Evolutionary conservation across 306 rosid genomes (phyloP).

Genomic region (Begonia fuchsioides): DNA sequence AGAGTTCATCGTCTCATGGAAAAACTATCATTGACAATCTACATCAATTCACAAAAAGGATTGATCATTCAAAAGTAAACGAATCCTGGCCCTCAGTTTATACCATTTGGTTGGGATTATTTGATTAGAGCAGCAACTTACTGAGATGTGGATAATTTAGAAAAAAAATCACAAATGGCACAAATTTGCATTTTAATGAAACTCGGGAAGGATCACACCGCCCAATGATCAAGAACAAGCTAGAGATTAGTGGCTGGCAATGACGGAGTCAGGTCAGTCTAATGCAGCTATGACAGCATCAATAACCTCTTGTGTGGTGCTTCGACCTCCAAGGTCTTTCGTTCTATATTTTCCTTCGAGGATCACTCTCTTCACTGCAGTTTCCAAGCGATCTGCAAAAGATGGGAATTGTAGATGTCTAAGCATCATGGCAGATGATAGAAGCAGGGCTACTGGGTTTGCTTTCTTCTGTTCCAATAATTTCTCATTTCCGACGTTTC

Average conservation of each 20-base stretch:
- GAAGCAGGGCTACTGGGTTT: conserved; percentile 85
- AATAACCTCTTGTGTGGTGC: conserved; percentile 74
- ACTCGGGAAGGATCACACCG: conserved; percentile 1
- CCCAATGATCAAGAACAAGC: conserved; percentile 2
- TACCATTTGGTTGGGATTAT: too few species aligned
- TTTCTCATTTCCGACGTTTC: conserved; percentile 67
- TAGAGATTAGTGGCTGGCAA: conserved; percentile 1
- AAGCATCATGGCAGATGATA: conserved; percentile 93
- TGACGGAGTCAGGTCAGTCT: conserved; percentile 18
- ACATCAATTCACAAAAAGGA: too few species aligned
- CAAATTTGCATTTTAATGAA: not conserved
- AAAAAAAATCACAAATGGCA: too few species aligned
- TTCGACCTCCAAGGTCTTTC: conserved; percentile 74
- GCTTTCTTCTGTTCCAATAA: conserved; percentile 50
- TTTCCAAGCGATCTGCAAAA: conserved; percentile 77
- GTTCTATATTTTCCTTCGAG: conserved; percentile 55
- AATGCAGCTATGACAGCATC: conserved; percentile 62
- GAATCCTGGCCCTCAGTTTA: too few species aligned
- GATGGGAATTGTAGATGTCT: conserved; percentile 92
- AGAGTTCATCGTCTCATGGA: too few species aligned
- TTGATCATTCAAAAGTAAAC: too few species aligned
- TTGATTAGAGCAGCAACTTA: too few species aligned
- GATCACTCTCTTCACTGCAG: conserved; percentile 63
- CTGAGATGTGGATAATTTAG: too few species aligned
- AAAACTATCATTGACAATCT: too few species aligned